A percentile compares a stretch with the other conserved stretches of the same genome.
These are phyloP conservation scores for Blastobotrys serpentis DNA, from an alignment of 1,139 yeast species.

Conservation along the genomic window DNA sequence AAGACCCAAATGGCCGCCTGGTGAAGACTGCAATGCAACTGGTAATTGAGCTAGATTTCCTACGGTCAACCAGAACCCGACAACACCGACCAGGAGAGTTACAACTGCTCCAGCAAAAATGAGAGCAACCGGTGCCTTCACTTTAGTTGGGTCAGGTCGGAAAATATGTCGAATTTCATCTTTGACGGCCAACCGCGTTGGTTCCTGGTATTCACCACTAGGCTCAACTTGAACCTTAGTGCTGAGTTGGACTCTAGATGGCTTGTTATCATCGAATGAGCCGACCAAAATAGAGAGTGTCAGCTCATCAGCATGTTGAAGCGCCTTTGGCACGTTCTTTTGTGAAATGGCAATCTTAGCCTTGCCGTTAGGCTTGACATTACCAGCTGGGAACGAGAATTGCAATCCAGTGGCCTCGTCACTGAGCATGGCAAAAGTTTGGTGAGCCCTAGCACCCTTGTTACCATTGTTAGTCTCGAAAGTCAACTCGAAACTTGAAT, in stretches of 20 bases:
- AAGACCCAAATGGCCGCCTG: conserved; percentile 45
- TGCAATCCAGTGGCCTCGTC: conserved; percentile 30
- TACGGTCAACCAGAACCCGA: conserved; percentile 27
- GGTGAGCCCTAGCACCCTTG: conserved; percentile 31
- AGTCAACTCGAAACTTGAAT: conserved; percentile 25
- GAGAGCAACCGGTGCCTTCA: conserved; percentile 54
- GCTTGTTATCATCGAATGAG: conserved; percentile 26
- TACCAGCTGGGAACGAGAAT: conserved; percentile 28
- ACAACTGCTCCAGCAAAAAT: conserved; percentile 51
- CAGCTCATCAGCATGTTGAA: conserved; percentile 24
- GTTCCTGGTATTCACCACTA: conserved; percentile 18
- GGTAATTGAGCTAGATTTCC: conserved; percentile 26
- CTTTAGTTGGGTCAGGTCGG: conserved; percentile 54
- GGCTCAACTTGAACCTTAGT: conserved; percentile 7
- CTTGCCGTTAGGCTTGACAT: conserved; percentile 29
- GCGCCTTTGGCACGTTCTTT: conserved; percentile 33
- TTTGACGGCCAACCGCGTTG: conserved; percentile 41
- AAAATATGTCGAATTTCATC: conserved; percentile 75
- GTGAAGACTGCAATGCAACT: conserved; percentile 38
- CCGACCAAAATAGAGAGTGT: conserved; percentile 28
- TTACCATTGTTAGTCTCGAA: conserved; percentile 28
- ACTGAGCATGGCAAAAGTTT: conserved; percentile 29
- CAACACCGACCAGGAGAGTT: conserved; percentile 36
- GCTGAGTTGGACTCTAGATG: conserved; percentile 10
- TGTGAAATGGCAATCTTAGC: conserved; percentile 34